Base-by-base conservation (phyloP, 768 basidiomycete genomes). In the Calocybe indica region DNA sequence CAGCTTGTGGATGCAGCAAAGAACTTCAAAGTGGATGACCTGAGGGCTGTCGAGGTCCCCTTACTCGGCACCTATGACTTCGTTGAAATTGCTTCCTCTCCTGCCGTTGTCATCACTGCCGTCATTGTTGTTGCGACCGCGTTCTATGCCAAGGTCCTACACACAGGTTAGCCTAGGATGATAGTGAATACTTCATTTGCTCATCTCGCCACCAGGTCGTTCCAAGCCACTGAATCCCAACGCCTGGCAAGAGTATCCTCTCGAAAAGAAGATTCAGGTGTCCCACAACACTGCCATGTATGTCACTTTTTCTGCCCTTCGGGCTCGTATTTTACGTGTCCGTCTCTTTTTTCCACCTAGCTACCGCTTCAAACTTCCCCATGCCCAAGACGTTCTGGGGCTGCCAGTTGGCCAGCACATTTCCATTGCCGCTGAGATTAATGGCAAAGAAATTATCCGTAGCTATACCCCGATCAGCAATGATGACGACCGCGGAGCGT, bases 341-440 rank as follows among this genome's bases (percentile, higher is more conserved):
- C 42, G 22, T 32, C 2, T 7, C 11, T 33, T 31, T 33, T 65
- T 36, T 22, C 47, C 28, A 31, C 39, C 38, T 45, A 96, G 94
- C 56, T 97, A 98, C 75, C 92, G 92, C 49, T 96, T 96, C 67
- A 82, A 76, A 15, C 77, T 97, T 12, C 90, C 91, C 32, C 73
- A 76, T 52, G 59, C 77, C 7, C 76, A 80, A 32, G 87, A 90
- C 61, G 72, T 85, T 44, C 85, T 99, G 11, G 95, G 95, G 48
- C 84, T 99, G 3, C 96, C 96, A 49, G 84, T 92, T 54, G 96
- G 96, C 43, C 92, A 97, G 71, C 96, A 99, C 75, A 91, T 99
- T 58, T 85, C 89, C 42, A 78, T 99, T 47, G 79, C 82, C 14
- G 93, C 95, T 12, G 85, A 90, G 53, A 92, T 98, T 53, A 80